phyloP scores from a whole-genome alignment of 192 early-diverging fungal genomes.

The Coemansia sp. region DNA sequence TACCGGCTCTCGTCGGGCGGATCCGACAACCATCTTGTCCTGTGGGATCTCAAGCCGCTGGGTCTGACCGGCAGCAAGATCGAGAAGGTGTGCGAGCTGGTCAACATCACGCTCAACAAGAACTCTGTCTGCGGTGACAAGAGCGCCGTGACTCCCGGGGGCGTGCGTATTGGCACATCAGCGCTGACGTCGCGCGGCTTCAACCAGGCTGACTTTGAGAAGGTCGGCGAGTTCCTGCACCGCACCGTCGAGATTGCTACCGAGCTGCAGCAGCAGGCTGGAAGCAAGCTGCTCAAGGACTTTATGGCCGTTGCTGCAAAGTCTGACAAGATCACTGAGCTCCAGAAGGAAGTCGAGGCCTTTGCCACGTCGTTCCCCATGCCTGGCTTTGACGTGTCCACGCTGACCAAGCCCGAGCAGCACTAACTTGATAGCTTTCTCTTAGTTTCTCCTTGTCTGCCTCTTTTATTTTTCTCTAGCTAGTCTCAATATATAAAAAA shows the following conservation, averaged over 20 bases:
- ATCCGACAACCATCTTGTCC: conserved; percentile 97
- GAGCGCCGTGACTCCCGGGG: conserved; percentile 94
- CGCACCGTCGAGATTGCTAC: conserved; percentile 88
- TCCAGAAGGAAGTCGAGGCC: conserved; percentile 85
- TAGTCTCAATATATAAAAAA: neutral
- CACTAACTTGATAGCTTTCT: neutral
- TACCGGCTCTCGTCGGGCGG: conserved; percentile 96
- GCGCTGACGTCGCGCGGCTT: conserved; percentile 96
- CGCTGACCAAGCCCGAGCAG: conserved; percentile 49
- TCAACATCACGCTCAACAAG: conserved; percentile 99
- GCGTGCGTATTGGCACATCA: conserved; percentile 93
- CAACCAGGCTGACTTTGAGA: conserved; percentile 95
- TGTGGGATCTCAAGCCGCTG: conserved; percentile 95
- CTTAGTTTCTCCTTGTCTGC: neutral
- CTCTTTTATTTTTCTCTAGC: neutral
- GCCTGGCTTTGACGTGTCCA: conserved; percentile 79
- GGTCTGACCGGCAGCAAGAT: conserved; percentile 95
- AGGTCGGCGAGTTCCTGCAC: conserved; percentile 96
- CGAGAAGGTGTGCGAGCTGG: conserved; percentile 98
- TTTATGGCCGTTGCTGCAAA: conserved; percentile 83
- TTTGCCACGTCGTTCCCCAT: conserved; percentile 96
- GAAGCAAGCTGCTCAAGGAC: conserved; percentile 96
- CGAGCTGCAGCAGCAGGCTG: conserved; percentile 80
- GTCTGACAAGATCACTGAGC: conserved; percentile 75
- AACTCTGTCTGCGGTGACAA: conserved; percentile 98